Conservation (phyloP, 2,329 filamentous ascomycete genomes). For the Phaeosphaeria sp. region DNA sequence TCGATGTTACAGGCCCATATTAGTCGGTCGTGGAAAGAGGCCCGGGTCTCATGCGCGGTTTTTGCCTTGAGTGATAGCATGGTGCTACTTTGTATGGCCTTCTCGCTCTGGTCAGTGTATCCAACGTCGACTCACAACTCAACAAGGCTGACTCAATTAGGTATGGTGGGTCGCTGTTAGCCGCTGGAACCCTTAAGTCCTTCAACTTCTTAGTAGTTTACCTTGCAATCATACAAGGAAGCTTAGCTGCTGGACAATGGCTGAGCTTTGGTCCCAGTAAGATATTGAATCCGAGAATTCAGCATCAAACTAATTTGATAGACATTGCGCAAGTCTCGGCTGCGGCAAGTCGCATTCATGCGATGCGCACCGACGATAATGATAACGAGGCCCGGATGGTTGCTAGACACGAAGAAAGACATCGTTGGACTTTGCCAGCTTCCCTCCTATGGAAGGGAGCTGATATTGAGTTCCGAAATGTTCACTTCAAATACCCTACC, state of each 20-base stretch:
- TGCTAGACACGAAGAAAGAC: conserved; percentile 1
- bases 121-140: conserved; percentile 3
- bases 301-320: conserved; percentile 1
- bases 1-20: conserved; percentile 72
- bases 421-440: conserved; percentile 12
- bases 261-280: conserved; percentile 35
- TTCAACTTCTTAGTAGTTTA: conserved; percentile 32
- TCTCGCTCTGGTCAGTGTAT: conserved; percentile 36
- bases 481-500: conserved; percentile 93
- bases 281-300: neutral
- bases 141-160: conserved; percentile 7
- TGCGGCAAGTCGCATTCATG: conserved; percentile 27
- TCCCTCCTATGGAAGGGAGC: conserved; percentile 29
- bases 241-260: conserved; percentile 21
- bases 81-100: conserved; percentile 58
- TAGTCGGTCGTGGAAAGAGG: conserved; percentile 69
- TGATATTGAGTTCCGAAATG: conserved; percentile 73
- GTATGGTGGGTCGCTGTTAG: conserved; percentile 34
- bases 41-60: conserved; percentile 54
- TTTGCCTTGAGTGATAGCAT: conserved; percentile 63
- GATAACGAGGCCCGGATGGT: conserved; percentile 2
- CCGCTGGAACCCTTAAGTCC: conserved; percentile 20
- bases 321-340: conserved; percentile 34
- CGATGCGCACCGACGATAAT: conserved; percentile 10
- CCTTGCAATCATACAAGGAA: conserved; percentile 34